Base-by-base conservation (phyloP, 768 basidiomycete species). In the Boletus eberwhitei region DNA sequence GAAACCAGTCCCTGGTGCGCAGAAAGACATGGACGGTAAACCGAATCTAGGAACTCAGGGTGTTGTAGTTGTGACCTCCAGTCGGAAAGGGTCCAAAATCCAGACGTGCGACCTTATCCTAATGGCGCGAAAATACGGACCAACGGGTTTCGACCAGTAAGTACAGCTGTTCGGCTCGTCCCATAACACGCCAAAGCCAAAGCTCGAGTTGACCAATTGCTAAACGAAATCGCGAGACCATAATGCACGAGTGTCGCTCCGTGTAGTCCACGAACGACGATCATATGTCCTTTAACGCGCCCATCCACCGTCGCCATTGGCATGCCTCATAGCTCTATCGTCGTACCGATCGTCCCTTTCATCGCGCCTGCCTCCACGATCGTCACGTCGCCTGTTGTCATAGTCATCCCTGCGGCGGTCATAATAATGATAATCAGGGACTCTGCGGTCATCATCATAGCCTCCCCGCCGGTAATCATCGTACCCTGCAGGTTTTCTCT, bases 401-500 rank as follows among this genome's bases (percentile, higher is more conserved):
- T 68, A 57, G 70, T 88, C 86, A 72, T 90, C 88, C 85, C 87
- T 87, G 77, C 87, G 86, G 69, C 90, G 88, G 73, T 90, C 88
- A 86, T 86, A 85, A 85, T 87, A 84, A 79, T 87, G 83, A 79
- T 81, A 82, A 80, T 90, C 86, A 85, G 87, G 87, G 71, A 75
- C 81, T 84, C 83, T 85, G 77, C 83, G 87, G 73, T 85, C 85
- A 84, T 88, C 87, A 83, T 85, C 74, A 62, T 78, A 83, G 67
- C 83, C 84, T 67, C 87, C 88, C 74, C 90, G 86, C 73, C 90
- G 85, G 74, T 84, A 79, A 82, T 90, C 87, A 83, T 91, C 90
- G 85, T 90, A 89, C 85, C 88, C 88, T 85, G 87, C 86, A 84
- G 87, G 82, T 81, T 87, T 86, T 82, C 79, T 84, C 75, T 90